Percentiles rank a stretch among this genome's conserved stretches.
Evolutionary conservation across 2,329 filamentous ascomycete species (phyloP).

Genomic region (Dryadomyces quercus-mongolicae): DNA sequence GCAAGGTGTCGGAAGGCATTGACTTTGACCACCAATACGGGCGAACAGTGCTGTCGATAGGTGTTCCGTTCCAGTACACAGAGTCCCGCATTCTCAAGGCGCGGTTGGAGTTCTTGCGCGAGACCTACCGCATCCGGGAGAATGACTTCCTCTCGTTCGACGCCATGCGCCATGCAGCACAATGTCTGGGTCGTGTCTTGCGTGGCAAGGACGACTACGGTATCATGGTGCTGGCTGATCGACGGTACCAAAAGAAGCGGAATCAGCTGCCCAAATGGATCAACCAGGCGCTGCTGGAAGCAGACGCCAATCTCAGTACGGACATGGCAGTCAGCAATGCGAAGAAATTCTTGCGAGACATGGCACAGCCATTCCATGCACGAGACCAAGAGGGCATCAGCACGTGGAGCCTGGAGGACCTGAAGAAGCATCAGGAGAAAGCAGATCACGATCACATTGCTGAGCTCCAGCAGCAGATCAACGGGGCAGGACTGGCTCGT

Average conservation of each 20-base stretch:
- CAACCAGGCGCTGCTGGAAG: conserved; percentile 71
- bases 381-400: conserved; percentile 85
- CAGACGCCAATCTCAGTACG: conserved; percentile 81
- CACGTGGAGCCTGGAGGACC: conserved; percentile 63
- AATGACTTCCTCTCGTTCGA: conserved; percentile 98
- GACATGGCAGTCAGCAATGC: conserved; percentile 89
- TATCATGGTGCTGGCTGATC: conserved; percentile 97
- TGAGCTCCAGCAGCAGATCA: conserved; percentile 1
- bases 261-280: conserved; percentile 95
- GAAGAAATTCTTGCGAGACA: conserved; percentile 77
- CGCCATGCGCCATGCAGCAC: conserved; percentile 96
- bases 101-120: conserved; percentile 85
- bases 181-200: conserved; percentile 88
- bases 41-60: conserved; percentile 88
- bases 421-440: conserved; percentile 5
- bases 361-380: conserved; percentile 80
- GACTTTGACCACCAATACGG: conserved; percentile 99
- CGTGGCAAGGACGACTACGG: conserved; percentile 97
- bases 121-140: conserved; percentile 92
- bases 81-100: conserved; percentile 96
- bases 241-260: conserved; percentile 85
- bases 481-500: conserved; percentile 1
- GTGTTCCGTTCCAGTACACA: conserved; percentile 97
- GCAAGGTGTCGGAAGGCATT: conserved; percentile 95
- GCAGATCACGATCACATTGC: neutral